Base-by-base conservation (phyloP, 352 stramenopile genomes). In the Pythium grandisporangium region DNA sequence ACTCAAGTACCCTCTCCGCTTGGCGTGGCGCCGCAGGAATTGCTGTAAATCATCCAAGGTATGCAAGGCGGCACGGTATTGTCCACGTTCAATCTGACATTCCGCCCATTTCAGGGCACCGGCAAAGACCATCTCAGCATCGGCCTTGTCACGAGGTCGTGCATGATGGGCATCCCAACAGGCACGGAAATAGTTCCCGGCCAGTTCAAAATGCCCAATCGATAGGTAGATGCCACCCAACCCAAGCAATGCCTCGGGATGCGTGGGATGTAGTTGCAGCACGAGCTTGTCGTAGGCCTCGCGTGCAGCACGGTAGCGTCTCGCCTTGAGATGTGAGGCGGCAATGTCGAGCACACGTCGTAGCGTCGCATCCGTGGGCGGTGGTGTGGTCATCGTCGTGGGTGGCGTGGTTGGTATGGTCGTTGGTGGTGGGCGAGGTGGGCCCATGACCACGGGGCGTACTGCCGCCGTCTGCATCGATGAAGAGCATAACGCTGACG, bases 201-300 rank as follows among this genome's bases (percentile, higher is more conserved):
- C 70, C 30, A 63, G 41, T 14, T 64, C 57, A 12, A 54, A 69
- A 6, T 58, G 59, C 2, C 51, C 61, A 45, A 68, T 81, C 12
- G 57, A 55, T 13, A 64, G 40, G 11, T 75, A 56, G 35, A 85
- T 76, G 17, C 79, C 53, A 11, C 69, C 72, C 27, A 85, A 45
- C 6, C 59, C 61, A 12, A 87, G 29, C 32, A 83, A 51, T 16
- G 63, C 73, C 22, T 83, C 63, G 0, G 50, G 29, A 37, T 87
- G 66, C 6, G 20, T 20, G 1, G 63, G 55, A 8, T 81, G 68
- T 16, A 45, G 22, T 2, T 48, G 34, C 6, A 82, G 45, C 33
- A 86, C 49, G 8, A 82, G 46, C 6, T 58, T 53, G 23, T 55
- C 61, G 44, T 72, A 80, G 29, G 74, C 42, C 21, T 80, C 68